Evolutionary conservation across 345 rosid species (phyloP), one percentile per base, ranked within the genome.

Genomic region (Pugionium cornutum): DNA sequence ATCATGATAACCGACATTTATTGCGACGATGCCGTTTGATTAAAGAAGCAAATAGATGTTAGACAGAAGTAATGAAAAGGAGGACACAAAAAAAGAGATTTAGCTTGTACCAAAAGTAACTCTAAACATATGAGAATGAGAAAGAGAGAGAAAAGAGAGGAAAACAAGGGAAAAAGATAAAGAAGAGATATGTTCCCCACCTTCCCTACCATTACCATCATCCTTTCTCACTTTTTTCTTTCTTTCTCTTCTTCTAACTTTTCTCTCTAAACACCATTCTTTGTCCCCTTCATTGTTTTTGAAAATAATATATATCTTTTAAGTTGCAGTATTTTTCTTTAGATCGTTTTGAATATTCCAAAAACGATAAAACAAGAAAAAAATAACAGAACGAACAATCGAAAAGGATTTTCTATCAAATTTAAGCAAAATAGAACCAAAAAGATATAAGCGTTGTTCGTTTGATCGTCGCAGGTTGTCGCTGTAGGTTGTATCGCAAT

Each of bases 181-280:
- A 73, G 72, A 53, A 52, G 57, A 66, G 62, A 66, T 73, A 59
- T 73, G 76, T 73, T 66, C 76, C 76, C 76, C 72, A 66, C 62
- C 54, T 58, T 25, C 55, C 66, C 71, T 72, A 65, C 76, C 71
- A 65, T 36, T 58, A 58, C 53, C 71, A 72, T 72, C 66, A 72
- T 61, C 66, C 44, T 65, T 58, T 42, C 55, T 72, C 71, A 57
- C 59, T 51, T 64, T 55, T 47, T 41, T 68, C 51, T 51, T 64
- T 5, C 25, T 52, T 46, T 64, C 49, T 43, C 42, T 72, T 72
- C 47, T 58, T 65, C 53, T 11, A 6, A 47, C 29, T 57, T 71
- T 64, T 64, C 36, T 55, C 31, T 47, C 18, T 18, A 18, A 18
- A n/a, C 64, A 55, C 69, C 75, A 70, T 54, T 70, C 43, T 55